These are phyloP conservation scores for Umbelopsis vinacea DNA, from an alignment of 192 early-diverging fungal genomes.

Conservation along the genomic window DNA sequence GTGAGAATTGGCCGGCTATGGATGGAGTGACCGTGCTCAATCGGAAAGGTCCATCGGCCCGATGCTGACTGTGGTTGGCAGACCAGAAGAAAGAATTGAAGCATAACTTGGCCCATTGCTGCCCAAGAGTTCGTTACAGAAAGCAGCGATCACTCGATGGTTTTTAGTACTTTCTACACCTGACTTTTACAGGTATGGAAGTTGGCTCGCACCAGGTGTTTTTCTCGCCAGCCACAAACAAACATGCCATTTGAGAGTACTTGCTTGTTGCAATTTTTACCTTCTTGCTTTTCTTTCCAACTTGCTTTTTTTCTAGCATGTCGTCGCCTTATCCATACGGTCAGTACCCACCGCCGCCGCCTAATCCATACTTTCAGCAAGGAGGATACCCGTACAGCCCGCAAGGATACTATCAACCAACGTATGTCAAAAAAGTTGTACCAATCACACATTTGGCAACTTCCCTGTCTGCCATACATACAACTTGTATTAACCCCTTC, in stretches of 20 bases:
- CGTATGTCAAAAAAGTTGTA: slow-evolving; percentile 25
- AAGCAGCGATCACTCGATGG: neutral
- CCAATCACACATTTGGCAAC: neutral
- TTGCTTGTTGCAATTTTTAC: neutral
- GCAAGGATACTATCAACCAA: slow-evolving; percentile 33
- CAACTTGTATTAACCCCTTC: too few relatives aligned
- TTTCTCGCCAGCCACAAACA: slow-evolving; percentile 14
- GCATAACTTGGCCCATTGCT: neutral
- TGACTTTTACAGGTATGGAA: neutral
- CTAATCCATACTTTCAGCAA: slow-evolving; percentile 1
- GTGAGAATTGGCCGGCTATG: too few relatives aligned
- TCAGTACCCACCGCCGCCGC: slow-evolving; percentile 19
- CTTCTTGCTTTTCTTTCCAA: slow-evolving; percentile 14
- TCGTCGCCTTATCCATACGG: slow-evolving; percentile 10
- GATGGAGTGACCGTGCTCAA: too few relatives aligned
- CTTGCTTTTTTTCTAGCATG: neutral
- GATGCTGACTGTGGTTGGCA: too few relatives aligned
- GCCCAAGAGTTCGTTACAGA: neutral
- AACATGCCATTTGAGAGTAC: slow-evolving; percentile 11
- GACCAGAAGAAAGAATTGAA: too few relatives aligned
- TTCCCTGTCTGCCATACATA: too few relatives aligned
- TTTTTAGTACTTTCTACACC: neutral
- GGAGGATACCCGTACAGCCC: slow-evolving; percentile 3
- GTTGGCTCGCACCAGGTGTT: too few relatives aligned
- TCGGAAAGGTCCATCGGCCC: too few relatives aligned